Evolutionary conservation across 257 asterid species (phyloP).

Genomic region (Coffea eugenioides): DNA sequence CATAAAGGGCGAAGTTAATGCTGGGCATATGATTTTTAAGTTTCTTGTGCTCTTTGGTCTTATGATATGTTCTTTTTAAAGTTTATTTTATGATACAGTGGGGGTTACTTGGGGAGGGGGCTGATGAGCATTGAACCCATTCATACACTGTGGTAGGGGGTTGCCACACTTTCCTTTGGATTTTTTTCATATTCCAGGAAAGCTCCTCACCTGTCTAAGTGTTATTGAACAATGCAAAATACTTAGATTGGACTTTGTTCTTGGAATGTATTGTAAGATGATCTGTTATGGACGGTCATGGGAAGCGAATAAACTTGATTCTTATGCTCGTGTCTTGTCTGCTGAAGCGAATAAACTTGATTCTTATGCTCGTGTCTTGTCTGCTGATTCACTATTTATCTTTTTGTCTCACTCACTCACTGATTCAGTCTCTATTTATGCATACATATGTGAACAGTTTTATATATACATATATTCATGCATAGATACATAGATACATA

Average conservation of each 20-base stretch:
- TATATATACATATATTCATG: too few relatives aligned
- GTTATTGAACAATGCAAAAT: too few relatives aligned
- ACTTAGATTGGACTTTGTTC: background rate
- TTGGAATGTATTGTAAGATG: background rate
- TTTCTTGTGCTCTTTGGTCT: too few relatives aligned
- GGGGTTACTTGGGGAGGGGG: too few relatives aligned
- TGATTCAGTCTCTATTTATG: background rate
- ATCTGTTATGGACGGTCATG: background rate
- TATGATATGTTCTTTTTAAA: background rate
- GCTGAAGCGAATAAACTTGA: too few relatives aligned
- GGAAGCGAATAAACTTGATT: background rate
- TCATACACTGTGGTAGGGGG: background rate
- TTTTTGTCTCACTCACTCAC: too few relatives aligned
- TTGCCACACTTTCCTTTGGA: background rate
- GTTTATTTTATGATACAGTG: background rate
- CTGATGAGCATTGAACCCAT: too few relatives aligned
- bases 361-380: background rate
- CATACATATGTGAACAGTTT: too few relatives aligned
- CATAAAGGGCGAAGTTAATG: background rate
- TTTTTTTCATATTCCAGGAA: too few relatives aligned
- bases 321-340: background rate
- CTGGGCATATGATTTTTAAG: background rate
- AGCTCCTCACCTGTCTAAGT: too few relatives aligned
- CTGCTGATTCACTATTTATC: background rate
- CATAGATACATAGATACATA: too few relatives aligned